Base-by-base conservation (phyloP, 257 asterid species). In the Paulownia fortunei region DNA sequence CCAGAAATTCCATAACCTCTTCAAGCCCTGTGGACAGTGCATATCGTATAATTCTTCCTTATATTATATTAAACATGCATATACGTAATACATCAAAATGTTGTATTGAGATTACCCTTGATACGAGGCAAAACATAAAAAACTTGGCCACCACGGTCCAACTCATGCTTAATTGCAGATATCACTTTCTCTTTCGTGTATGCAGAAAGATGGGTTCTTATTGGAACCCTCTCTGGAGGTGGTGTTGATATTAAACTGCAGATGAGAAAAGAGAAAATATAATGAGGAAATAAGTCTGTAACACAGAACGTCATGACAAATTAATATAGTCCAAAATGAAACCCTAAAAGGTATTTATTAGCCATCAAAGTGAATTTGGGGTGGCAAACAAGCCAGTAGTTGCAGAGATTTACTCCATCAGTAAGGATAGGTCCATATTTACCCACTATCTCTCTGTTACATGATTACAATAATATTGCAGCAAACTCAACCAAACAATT, bases 181-280 rank as follows among this genome's bases (percentile, higher is more conserved):
- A 89, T 62, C 69, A 90, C 97, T 81, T 87, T 91, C 78, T 88
- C 93, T 84, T 88, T 82, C 13, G 89, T 74, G 86, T 79, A 95
- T 78, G 97, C 94, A 36, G 90, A 87, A 86, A 95, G 99, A 88
- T 90, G 96, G 46, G 98, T 91, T 83, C 81, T 90, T 83, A 95
- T 95, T 9, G 99, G 99, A 72, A 95, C 98, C 88, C 99, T 91
- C 87, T 95, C 99, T 12, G 99, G 99, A 72, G 99, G 99, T 37
- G 98, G 99, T 30, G 98, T 91, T 75, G 97, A 39, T 79, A 95
- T 95, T 84, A 95, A 87, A 86, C 99, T 94, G 92, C 84, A 84
- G 56, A 74, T 64, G 34, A 49, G 58, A 82, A 65, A 79, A 83
- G 23, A 67, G 65, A 65, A 34, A 74, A 74, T 54, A 73, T 49